A percentile compares a stretch with the other conserved stretches of the same genome.
These are phyloP conservation scores for Beauveria bassiana DNA, from an alignment of 2,329 filamentous ascomycete species.

Conservation along the genomic window DNA sequence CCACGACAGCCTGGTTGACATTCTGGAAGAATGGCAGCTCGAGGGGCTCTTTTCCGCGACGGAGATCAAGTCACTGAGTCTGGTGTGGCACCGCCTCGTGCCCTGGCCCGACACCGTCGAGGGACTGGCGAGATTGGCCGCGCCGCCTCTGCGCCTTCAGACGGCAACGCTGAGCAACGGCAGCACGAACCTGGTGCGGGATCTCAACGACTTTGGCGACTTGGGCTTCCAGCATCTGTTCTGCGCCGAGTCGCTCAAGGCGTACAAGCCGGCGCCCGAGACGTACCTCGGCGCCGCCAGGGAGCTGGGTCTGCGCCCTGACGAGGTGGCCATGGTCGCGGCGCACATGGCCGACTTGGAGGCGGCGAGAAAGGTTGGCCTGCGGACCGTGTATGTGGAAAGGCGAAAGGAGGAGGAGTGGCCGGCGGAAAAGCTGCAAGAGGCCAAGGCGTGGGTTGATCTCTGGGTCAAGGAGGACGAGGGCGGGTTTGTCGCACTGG, in stretches of 20 bases:
- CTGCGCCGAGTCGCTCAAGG: slow-evolving; percentile 62
- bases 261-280: slow-evolving; percentile 64
- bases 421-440: slow-evolving; percentile 39
- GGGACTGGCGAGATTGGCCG: slow-evolving; percentile 49
- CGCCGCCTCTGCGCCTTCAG: slow-evolving; percentile 24
- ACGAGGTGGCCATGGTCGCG: slow-evolving; percentile 68
- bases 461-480: slow-evolving; percentile 29
- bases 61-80: slow-evolving; percentile 56
- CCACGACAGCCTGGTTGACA: slow-evolving; percentile 48
- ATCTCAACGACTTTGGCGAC: slow-evolving; percentile 50
- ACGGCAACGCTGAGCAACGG: slow-evolving; percentile 70
- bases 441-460: slow-evolving; percentile 38
- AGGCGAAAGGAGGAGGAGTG: slow-evolving; percentile 58
- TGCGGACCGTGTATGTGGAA: slow-evolving; percentile 69
- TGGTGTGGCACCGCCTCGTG: slow-evolving; percentile 63
- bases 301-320: slow-evolving; percentile 46
- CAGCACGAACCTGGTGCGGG: slow-evolving; percentile 57
- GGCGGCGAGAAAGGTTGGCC: slow-evolving; percentile 55
- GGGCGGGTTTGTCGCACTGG: slow-evolving; percentile 25
- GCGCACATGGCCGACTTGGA: slow-evolving; percentile 64
- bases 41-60: slow-evolving; percentile 51
- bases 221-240: slow-evolving; percentile 57
- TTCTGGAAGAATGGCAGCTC: slow-evolving; percentile 51
- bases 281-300: slow-evolving; percentile 63
- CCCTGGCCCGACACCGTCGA: slow-evolving; percentile 59